Conservation (phyloP, 2,329 filamentous ascomycete genomes). For the Apiospora koreana region DNA sequence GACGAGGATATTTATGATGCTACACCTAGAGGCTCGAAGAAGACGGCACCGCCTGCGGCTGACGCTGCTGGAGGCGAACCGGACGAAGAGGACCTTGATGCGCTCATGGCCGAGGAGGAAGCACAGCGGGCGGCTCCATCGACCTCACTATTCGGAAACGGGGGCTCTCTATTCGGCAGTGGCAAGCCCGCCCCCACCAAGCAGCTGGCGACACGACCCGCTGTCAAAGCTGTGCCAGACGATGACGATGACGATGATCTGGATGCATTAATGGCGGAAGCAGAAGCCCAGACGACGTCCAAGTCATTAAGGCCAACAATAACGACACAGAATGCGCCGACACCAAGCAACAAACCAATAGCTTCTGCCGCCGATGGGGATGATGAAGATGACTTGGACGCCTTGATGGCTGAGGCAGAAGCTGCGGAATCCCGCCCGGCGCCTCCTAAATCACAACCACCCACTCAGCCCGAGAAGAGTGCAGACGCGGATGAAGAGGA, state of each 20-base stretch:
- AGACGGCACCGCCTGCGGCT: slow-evolving; percentile 24
- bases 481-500: slow-evolving; percentile 62
- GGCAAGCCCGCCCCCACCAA: neutral
- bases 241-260: slow-evolving; percentile 27
- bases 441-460: slow-evolving; percentile 16
- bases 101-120: slow-evolving; percentile 26
- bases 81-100: slow-evolving; percentile 40
- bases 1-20: slow-evolving; percentile 59
- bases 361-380: slow-evolving; percentile 19
- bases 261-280: slow-evolving; percentile 38
- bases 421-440: slow-evolving; percentile 21
- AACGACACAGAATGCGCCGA: slow-evolving; percentile 17
- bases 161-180: neutral
- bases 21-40: slow-evolving; percentile 42
- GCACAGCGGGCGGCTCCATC: slow-evolving; percentile 6
- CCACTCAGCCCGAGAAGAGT: slow-evolving; percentile 12
- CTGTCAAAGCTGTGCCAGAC: slow-evolving; percentile 32
- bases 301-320: slow-evolving; percentile 21
- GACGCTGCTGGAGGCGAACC: slow-evolving; percentile 27
- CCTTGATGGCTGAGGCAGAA: slow-evolving; percentile 41
- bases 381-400: slow-evolving; percentile 46
- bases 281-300: slow-evolving; percentile 40
- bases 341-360: slow-evolving; percentile 6
- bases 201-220: slow-evolving; percentile 27
- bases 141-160: slow-evolving; percentile 25